phyloP scores from a whole-genome alignment of 2,329 filamentous ascomycete species.

The Pseudogymnoascus sp. region DNA sequence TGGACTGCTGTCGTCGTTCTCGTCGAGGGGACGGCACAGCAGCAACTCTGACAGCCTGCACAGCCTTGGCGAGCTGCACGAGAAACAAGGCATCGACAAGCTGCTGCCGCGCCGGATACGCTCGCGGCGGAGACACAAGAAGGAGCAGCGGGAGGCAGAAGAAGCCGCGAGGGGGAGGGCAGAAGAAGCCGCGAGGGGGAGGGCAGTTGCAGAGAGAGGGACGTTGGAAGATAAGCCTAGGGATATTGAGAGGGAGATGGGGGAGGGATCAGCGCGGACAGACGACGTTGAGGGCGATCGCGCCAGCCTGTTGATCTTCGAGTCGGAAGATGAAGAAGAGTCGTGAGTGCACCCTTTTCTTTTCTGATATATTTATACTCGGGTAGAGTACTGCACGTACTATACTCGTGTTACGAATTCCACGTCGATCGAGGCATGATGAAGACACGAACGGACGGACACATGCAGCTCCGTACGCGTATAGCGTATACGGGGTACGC shows the following conservation, averaged over 20 bases:
- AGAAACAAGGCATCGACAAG: slow-evolving; percentile 37
- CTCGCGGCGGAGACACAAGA: slow-evolving; percentile 41
- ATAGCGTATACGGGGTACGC: neutral
- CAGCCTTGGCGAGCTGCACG: slow-evolving; percentile 4
- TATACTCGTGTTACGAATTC: neutral
- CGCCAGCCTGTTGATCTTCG: slow-evolving; percentile 12
- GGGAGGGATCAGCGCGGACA: slow-evolving; percentile 21
- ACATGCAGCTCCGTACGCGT: neutral
- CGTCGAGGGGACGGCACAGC: neutral
- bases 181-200: slow-evolving; percentile 27
- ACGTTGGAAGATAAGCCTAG: slow-evolving; percentile 20
- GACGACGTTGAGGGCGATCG: neutral
- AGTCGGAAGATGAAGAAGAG: slow-evolving; percentile 27
- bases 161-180: slow-evolving; percentile 27
- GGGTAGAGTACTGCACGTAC: neutral
- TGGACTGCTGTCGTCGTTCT: slow-evolving; percentile 12
- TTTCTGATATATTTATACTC: slow-evolving; percentile 8
- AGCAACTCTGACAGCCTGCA: neutral
- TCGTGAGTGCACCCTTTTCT: slow-evolving; percentile 24
- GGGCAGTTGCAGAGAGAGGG: slow-evolving; percentile 25
- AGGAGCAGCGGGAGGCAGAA: slow-evolving; percentile 34
- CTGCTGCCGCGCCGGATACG: slow-evolving; percentile 44
- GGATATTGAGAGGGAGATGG: slow-evolving; percentile 16
- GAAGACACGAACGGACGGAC: neutral
- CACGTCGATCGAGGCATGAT: neutral